Evolutionary conservation across 2,329 filamentous ascomycete genomes (phyloP).

Genomic region (Beauveria medogensis): DNA sequence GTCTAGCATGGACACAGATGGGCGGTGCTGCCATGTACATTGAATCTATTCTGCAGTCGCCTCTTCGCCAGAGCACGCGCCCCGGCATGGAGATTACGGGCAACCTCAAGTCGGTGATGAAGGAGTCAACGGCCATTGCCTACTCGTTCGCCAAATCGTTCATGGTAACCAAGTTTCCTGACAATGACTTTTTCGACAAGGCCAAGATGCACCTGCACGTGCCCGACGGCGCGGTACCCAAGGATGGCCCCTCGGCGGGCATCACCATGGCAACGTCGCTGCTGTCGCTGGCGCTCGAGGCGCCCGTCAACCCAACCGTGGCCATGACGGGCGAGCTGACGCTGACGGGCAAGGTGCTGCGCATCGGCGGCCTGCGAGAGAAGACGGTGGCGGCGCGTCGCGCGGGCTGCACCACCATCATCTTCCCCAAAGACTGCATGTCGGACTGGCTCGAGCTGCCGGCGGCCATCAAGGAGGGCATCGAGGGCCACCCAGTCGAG

Average conservation of each 20-base stretch:
- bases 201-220: conserved; percentile 94
- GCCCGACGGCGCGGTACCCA: conserved; percentile 90
- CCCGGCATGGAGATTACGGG: conserved; percentile 85
- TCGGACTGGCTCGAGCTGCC: conserved; percentile 97
- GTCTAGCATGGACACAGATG: conserved; percentile 95
- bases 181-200: conserved; percentile 94
- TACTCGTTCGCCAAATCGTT: conserved; percentile 93
- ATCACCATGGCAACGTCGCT: conserved; percentile 98
- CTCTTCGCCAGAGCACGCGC: conserved; percentile 63
- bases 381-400: conserved; percentile 94
- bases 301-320: conserved; percentile 71
- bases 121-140: conserved; percentile 89
- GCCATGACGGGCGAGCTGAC: conserved; percentile 98
- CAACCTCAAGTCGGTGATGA: conserved; percentile 95
- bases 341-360: conserved; percentile 88
- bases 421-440: conserved; percentile 92
- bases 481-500: conserved; percentile 80
- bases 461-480: conserved; percentile 95
- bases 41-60: conserved; percentile 86
- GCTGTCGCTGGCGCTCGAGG: conserved; percentile 74
- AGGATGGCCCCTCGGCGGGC: conserved; percentile 87
- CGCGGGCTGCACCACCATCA: conserved; percentile 84
- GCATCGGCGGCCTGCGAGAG: conserved; percentile 89
- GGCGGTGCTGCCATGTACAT: conserved; percentile 95
- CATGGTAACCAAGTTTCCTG: conserved; percentile 75